Conservation (phyloP, 176 grass and related monocot genomes). For the Chrysopogon serrulatus region DNA sequence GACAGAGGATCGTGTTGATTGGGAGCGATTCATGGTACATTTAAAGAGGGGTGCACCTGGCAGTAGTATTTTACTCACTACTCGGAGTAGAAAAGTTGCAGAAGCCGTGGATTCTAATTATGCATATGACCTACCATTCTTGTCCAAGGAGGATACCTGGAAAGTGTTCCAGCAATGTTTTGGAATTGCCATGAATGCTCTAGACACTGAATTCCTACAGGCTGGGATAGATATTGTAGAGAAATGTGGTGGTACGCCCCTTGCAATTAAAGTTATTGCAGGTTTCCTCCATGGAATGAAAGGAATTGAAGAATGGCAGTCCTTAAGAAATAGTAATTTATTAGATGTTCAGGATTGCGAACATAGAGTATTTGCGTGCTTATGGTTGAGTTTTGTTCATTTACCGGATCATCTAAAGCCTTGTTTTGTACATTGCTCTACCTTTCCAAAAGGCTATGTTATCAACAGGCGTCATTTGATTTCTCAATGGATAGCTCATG, state of each 20-base stretch:
- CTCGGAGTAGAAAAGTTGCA: not conserved
- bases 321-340: slow-evolving; percentile 4
- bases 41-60: not conserved
- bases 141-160: not conserved
- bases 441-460: not conserved
- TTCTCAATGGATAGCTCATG: not conserved
- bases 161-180: slow-evolving; percentile 3
- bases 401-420: not conserved
- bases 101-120: not conserved
- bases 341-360: not conserved
- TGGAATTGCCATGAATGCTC: not conserved
- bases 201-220: not conserved
- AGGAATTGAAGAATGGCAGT: slow-evolving; percentile 2
- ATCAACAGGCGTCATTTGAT: not conserved
- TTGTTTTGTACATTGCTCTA: not conserved
- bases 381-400: not conserved
- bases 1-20: not conserved
- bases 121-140: not conserved
- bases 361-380: not conserved
- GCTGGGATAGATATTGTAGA: slow-evolving; percentile 11
- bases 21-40: not conserved
- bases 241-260: slow-evolving; percentile 17
- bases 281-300: not conserved
- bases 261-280: slow-evolving; percentile 18
- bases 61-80: slow-evolving; percentile 40